Evolutionary conservation across 2,329 filamentous ascomycete genomes (phyloP), one percentile per base, ranked within the genome.

Genomic region (Hypocrella siamensis): DNA sequence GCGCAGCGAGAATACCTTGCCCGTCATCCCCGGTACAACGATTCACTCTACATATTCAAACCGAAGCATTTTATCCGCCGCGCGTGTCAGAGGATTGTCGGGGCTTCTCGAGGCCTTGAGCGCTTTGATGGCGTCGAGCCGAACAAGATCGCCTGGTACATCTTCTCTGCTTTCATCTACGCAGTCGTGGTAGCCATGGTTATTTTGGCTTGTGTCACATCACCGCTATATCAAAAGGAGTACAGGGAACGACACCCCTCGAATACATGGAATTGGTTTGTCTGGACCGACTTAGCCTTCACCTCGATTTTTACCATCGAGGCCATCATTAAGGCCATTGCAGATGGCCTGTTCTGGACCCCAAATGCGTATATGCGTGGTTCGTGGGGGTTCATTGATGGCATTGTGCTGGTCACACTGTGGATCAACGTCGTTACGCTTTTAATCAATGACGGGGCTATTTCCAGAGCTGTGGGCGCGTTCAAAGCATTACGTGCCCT

Each of bases 331-430:
- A 98, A 98, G 53, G 76, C 93, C 34, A 75, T 98, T 44, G 90
- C 90, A 0, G 90, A 98, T 57, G 90, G 90, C 6, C 80, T 93
- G 45, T 80, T 94, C 51, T 96, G 83, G 73, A 94, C 90, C 0
- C 90, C 90, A 0, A 94, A 98, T 54, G 92, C 92, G 3, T 98
- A 93, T 50, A 84, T 94, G 51, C 77, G 90, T 45, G 88, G 88
- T 48, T 88, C 86, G 0, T 98, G 90, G 90, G 92, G 90, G 6
- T 76, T 93, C 38, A 94, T 98, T 41, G 90, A 98, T 48, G 84
- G 79, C 1, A 56, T 96, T 28, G 90, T 98, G 41, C 63, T 98
- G 32, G 61, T 93, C 34, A 96, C 90, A 0, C 69, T 98, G 7
- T 96, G 90, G 88, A 79, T 94, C 49, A 96, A 93, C 46, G 84